These are phyloP conservation scores for Samsoniella hepiali DNA, from an alignment of 2,329 filamentous ascomycete genomes.

Conservation along the genomic window DNA sequence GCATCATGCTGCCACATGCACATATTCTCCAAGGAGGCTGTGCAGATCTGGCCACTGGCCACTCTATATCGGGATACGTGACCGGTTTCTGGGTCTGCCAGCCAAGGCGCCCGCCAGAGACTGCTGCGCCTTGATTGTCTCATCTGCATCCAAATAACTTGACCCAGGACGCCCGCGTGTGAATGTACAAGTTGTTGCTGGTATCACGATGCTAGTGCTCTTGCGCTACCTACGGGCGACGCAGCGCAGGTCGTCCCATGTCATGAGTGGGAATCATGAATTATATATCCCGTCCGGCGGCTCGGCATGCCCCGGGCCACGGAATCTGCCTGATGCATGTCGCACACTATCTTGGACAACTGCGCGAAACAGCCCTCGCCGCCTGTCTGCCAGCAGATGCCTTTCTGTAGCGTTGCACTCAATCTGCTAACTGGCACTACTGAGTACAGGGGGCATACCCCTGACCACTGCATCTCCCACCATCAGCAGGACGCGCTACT, in stretches of 20 bases:
- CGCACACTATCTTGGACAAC: neutral
- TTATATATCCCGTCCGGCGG: no score
- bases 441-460: neutral
- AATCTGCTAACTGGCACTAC: neutral
- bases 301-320: neutral
- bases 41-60: constrained; percentile 14
- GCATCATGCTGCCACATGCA: neutral
- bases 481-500: neutral
- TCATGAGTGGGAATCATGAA: neutral
- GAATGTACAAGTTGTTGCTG: neutral
- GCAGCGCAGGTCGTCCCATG: neutral
- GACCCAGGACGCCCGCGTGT: no score
- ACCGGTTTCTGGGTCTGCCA: neutral
- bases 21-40: neutral
- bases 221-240: neutral
- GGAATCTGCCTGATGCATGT: neutral
- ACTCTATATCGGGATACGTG: constrained; percentile 19
- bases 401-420: neutral
- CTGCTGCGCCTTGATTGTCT: neutral
- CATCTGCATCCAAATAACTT: no score
- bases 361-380: neutral
- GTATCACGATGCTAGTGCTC: neutral
- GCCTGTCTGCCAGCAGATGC: neutral
- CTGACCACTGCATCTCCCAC: neutral
- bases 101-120: neutral